phyloP scores from a whole-genome alignment of 2,329 filamentous ascomycete genomes.

The Macrophomina tecta region DNA sequence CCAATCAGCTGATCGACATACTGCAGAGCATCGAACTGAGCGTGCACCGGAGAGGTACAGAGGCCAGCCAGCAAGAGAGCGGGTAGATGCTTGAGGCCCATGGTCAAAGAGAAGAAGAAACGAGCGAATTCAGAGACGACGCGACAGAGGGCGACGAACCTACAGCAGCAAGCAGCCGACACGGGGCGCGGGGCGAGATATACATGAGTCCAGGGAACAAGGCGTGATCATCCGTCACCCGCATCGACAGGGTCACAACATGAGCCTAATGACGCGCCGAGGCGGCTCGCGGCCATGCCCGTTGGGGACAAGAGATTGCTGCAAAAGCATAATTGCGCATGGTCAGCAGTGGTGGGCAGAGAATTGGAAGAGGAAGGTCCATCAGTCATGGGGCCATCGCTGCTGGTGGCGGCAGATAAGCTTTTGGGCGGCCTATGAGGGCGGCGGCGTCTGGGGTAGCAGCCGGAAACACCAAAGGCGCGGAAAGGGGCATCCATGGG shows the following conservation, averaged over 20 bases:
- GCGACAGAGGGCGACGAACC: neutral
- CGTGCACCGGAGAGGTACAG: neutral
- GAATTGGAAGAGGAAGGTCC: neutral
- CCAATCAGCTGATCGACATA: slow-evolving; percentile 51
- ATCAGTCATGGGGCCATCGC: slow-evolving; percentile 9
- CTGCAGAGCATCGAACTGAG: slow-evolving; percentile 32
- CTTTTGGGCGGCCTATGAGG: slow-evolving; percentile 10
- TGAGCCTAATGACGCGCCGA: neutral
- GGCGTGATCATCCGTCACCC: neutral
- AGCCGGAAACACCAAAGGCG: slow-evolving; percentile 1
- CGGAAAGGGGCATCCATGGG: slow-evolving; percentile 10
- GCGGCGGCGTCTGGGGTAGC: slow-evolving; percentile 8
- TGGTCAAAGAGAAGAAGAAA: neutral
- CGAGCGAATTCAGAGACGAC: slow-evolving; percentile 10
- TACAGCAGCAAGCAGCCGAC: neutral
- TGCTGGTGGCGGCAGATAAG: neutral
- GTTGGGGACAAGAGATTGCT: neutral
- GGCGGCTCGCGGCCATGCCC: slow-evolving; percentile 3
- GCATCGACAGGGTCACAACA: neutral
- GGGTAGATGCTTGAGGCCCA: slow-evolving; percentile 10
- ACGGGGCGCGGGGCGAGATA: neutral
- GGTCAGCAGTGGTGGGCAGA: neutral
- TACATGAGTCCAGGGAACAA: slow-evolving; percentile 4
- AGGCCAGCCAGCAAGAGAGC: slow-evolving; percentile 16
- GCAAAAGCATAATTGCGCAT: slow-evolving; percentile 2